A percentile compares a stretch with the other conserved stretches of the same genome.
Evolutionary conservation across 2,329 filamentous ascomycete genomes (phyloP).

Genomic region (Coccinonectria pachysandricola): DNA sequence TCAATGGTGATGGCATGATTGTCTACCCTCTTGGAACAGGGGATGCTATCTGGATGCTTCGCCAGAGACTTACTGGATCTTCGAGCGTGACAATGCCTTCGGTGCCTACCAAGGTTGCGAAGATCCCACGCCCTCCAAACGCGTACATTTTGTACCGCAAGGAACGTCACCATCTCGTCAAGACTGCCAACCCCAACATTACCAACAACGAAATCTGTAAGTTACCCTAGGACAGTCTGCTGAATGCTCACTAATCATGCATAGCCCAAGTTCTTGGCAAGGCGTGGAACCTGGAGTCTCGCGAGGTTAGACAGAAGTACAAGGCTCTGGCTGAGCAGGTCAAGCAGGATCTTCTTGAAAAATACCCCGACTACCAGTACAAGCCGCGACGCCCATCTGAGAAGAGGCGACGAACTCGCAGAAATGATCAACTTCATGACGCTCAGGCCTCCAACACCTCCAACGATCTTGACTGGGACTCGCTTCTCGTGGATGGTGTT

Average conservation of each 20-base stretch:
- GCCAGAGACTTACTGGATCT: too few relatives aligned
- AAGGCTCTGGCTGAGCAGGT: slow-evolving; percentile 14
- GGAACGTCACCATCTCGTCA: slow-evolving; percentile 16
- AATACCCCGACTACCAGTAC: slow-evolving; percentile 20
- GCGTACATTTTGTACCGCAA: slow-evolving; percentile 26
- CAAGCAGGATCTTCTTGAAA: slow-evolving; percentile 17
- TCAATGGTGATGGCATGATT: slow-evolving; percentile 12
- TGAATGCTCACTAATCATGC: too few relatives aligned
- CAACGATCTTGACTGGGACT: too few relatives aligned
- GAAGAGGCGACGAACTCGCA: too few relatives aligned
- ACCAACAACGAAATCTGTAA: slow-evolving; percentile 22
- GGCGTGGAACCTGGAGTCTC: slow-evolving; percentile 20
- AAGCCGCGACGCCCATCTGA: too few relatives aligned
- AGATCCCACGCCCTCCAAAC: slow-evolving; percentile 23
- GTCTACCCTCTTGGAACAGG: slow-evolving; percentile 5
- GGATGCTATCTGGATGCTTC: slow-evolving; percentile 16
- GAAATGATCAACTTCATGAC: too few relatives aligned
- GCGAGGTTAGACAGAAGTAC: slow-evolving; percentile 14
- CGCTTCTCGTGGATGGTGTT: too few relatives aligned
- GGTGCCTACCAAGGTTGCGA: too few relatives aligned
- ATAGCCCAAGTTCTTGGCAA: slow-evolving; percentile 19
- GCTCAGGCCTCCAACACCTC: too few relatives aligned
- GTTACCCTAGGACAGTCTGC: too few relatives aligned
- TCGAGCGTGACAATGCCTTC: too few relatives aligned
- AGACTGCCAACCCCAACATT: slow-evolving; percentile 12